Percentiles rank a stretch among this genome's conserved stretches.
phyloP scores from a whole-genome alignment of 2,329 filamentous ascomycete species.

The Fusarium nodosum region DNA sequence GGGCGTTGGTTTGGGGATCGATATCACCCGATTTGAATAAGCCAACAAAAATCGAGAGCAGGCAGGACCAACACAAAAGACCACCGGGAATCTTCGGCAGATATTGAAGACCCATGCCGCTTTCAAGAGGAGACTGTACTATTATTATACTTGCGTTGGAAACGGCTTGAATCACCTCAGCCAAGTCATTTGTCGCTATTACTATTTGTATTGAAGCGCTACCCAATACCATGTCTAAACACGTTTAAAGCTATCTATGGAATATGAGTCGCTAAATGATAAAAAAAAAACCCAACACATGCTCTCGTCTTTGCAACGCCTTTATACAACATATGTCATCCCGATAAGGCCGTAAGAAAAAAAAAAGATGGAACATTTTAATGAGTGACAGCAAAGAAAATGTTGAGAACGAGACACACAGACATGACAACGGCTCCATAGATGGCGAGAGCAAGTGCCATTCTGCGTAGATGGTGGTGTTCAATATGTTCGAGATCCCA shows the following conservation, averaged over 20 bases:
- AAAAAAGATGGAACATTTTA: constrained; percentile 31
- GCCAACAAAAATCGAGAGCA: constrained; percentile 14
- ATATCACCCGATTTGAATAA: constrained; percentile 21
- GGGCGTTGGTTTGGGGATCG: constrained; percentile 48
- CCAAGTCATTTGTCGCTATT: constrained; percentile 34
- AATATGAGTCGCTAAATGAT: constrained; percentile 35
- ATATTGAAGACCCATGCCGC: background rate
- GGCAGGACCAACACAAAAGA: background rate
- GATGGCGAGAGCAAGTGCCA: constrained; percentile 80
- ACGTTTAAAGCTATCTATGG: constrained; percentile 38
- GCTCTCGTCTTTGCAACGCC: constrained; percentile 37
- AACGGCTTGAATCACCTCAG: constrained; percentile 8
- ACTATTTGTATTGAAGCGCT: constrained; percentile 42
- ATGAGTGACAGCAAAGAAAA: constrained; percentile 78
- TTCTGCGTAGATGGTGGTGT: constrained; percentile 74
- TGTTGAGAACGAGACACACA: constrained; percentile 87
- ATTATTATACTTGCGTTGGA: constrained; percentile 14
- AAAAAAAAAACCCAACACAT: constrained; percentile 44
- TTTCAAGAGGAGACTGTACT: constrained; percentile 29
- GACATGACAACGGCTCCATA: constrained; percentile 93
- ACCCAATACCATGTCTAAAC: constrained; percentile 45
- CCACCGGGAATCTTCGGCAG: background rate
- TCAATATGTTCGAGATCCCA: constrained; percentile 75
- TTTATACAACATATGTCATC: constrained; percentile 42
- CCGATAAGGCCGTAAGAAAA: constrained; percentile 38